These are phyloP conservation scores for Arthrobotrys sphaeroides DNA, from an alignment of 2,329 filamentous ascomycete genomes.

Conservation along the genomic window DNA sequence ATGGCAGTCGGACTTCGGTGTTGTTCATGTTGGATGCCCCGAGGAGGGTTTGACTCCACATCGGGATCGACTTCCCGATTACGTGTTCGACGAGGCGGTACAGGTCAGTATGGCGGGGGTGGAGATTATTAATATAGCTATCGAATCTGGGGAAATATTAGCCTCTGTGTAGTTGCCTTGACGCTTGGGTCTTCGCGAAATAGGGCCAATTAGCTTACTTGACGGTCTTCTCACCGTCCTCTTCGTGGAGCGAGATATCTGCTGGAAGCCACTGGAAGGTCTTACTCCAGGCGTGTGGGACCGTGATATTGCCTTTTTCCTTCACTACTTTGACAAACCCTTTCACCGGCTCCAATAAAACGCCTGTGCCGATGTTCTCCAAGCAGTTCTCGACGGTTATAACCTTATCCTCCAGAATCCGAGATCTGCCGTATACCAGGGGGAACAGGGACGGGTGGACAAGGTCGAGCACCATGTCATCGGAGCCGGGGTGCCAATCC, in stretches of 20 bases:
- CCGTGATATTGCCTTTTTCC: background rate
- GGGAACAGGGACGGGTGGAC: conserved; percentile 73
- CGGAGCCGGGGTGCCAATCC: conserved; percentile 71
- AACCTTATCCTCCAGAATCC: conserved; percentile 44
- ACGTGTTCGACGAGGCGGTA: conserved; percentile 61
- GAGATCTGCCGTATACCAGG: conserved; percentile 65
- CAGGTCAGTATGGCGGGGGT: conserved; percentile 60
- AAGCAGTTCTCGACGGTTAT: conserved; percentile 42
- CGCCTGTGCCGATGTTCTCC: background rate
- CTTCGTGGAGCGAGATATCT: conserved; percentile 60
- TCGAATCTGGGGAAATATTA: conserved; percentile 59
- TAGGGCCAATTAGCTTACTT: too few relatives aligned
- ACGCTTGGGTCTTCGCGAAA: too few relatives aligned
- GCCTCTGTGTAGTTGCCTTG: background rate
- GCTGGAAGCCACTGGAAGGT: conserved; percentile 64
- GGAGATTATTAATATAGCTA: conserved; percentile 65
- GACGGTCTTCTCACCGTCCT: conserved; percentile 11
- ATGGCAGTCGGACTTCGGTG: conserved; percentile 45
- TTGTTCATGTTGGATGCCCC: conserved; percentile 53
- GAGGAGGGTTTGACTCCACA: conserved; percentile 59
- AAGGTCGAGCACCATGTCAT: conserved; percentile 69
- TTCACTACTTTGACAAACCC: background rate
- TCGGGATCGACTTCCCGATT: conserved; percentile 59
- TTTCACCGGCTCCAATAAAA: background rate
- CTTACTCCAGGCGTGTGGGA: conserved; percentile 28